Evolutionary conservation across 2,329 filamentous ascomycete genomes (phyloP), one percentile per base, ranked within the genome.

Genomic region (Dryadomyces quercivorus): DNA sequence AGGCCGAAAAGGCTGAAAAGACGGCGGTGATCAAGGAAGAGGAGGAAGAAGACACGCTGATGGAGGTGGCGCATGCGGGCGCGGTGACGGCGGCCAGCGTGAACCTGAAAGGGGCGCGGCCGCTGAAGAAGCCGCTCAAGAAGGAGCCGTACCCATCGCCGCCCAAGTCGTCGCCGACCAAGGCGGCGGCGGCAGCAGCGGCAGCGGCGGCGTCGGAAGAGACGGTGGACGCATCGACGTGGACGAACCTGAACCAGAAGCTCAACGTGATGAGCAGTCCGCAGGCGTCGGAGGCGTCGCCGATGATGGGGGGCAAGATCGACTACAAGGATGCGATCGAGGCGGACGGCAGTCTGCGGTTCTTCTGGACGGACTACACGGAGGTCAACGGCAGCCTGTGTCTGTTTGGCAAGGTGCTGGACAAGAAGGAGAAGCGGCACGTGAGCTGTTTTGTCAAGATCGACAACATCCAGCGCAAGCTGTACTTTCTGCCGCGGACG

Each of bases 351-450:
- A 94, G 87, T 61, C 75, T 98, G 34, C 85, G 85, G 61, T 89
- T 98, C 73, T 98, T 96, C 72, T 98, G 93, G 93, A 86, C 88
- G 8, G 93, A 98, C 69, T 98, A 95, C 64, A 89, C 86, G 1
- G 93, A 98, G 66, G 75, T 95, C 65, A 90, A 91, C 63, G 92
- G 92, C 56, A 93, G 84, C 61, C 74, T 98, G 10, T 97, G 90
- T 67, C 77, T 98, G 12, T 97, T 98, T 65, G 93, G 93, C 59
- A 98, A 98, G 66, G 92, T 96, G 22, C 82, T 90, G 63, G 90
- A 96, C 72, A 95, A 91, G 68, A 86, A 83, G 63, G 88, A 81
- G 1, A 83, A 80, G 52, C 75, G 75, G 46, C 91, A 88, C 65
- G 85, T 90, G 57, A 98, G 93, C 70, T 94, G 90, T 63, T 97